Percentiles rank a stretch among this genome's conserved stretches.
phyloP scores from a whole-genome alignment of 2,329 filamentous ascomycete species.

The Colletotrichum camelliae region DNA sequence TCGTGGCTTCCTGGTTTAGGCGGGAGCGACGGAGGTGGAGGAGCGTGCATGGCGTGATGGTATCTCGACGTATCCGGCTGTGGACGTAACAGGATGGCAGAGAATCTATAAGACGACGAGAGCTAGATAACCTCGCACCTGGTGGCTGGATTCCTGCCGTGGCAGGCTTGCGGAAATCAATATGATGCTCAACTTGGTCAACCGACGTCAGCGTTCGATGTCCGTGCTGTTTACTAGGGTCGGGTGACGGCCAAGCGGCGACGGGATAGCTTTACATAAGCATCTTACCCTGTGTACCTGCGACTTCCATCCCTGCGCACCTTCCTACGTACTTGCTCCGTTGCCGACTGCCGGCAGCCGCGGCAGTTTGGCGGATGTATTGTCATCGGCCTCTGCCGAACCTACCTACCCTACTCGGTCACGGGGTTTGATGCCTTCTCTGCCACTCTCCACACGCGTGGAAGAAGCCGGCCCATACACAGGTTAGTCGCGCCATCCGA shows the following conservation, averaged over 20 bases:
- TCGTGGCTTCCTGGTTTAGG: constrained; percentile 76
- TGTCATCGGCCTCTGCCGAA: no score
- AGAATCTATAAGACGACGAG: neutral
- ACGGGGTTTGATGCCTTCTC: no score
- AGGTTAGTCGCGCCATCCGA: no score
- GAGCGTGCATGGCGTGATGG: constrained; percentile 6
- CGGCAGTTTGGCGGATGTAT: no score
- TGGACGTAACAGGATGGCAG: neutral
- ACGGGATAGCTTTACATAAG: neutral
- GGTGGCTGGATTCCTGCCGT: neutral
- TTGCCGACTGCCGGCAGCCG: no score
- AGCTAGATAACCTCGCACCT: neutral
- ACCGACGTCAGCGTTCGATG: neutral
- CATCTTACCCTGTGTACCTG: neutral
- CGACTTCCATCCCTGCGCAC: no score
- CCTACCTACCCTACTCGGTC: no score
- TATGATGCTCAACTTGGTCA: neutral
- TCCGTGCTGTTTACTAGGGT: neutral
- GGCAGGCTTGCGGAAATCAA: neutral
- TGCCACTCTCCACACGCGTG: no score
- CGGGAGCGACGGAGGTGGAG: constrained; percentile 68
- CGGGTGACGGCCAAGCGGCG: neutral
- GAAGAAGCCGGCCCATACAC: no score
- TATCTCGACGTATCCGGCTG: neutral
- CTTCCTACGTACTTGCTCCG: no score